Conservation (phyloP, 2,329 filamentous ascomycete species). For the Cercospora sp. region DNA sequence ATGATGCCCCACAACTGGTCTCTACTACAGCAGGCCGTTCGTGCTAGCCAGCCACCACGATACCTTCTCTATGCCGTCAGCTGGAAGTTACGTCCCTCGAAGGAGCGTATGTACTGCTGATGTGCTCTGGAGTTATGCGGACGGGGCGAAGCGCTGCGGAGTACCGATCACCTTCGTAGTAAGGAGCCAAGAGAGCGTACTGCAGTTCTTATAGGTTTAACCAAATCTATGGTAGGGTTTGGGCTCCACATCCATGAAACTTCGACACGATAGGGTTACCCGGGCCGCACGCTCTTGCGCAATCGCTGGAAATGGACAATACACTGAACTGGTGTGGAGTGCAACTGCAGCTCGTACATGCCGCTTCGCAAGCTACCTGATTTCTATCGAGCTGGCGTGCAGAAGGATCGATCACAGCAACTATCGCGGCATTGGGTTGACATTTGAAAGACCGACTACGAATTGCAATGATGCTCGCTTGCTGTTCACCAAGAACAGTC, state of each 20-base stretch:
- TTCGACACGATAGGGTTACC: background rate
- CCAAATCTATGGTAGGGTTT: background rate
- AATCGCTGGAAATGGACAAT: slow-evolving; percentile 5
- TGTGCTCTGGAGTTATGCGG: background rate
- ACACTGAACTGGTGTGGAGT: slow-evolving; percentile 1
- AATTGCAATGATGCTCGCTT: background rate
- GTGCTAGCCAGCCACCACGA: background rate
- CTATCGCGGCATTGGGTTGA: background rate
- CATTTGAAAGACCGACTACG: background rate
- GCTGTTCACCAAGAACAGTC: background rate
- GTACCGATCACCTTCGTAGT: background rate
- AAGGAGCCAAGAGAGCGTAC: background rate
- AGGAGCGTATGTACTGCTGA: background rate
- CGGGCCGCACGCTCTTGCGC: background rate
- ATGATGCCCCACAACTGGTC: background rate
- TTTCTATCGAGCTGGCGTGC: background rate
- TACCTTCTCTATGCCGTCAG: background rate
- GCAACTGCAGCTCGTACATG: slow-evolving; percentile 1
- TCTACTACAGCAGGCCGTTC: background rate
- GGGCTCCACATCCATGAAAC: background rate
- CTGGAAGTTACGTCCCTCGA: background rate
- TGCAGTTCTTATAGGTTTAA: background rate
- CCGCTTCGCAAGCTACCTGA: background rate
- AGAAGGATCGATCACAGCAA: background rate
- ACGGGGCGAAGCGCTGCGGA: background rate